Conservation (phyloP, 2,329 filamentous ascomycete species). For the Triangularia verruculosa region DNA sequence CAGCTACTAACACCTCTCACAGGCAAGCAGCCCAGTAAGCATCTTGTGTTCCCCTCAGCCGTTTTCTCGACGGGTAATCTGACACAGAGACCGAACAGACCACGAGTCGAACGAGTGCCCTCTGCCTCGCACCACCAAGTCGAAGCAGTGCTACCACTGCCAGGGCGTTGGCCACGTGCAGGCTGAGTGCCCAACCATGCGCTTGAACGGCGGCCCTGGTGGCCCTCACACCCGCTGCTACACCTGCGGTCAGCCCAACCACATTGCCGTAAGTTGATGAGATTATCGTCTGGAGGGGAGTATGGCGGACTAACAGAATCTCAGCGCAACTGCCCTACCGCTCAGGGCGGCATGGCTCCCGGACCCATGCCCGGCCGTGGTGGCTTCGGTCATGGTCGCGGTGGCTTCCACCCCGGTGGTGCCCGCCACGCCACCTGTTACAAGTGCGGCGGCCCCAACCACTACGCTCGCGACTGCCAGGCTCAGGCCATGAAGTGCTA, state of each 20-base stretch:
- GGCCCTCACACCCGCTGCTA: slow-evolving; percentile 78
- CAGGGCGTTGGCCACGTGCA: slow-evolving; percentile 97
- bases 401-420: slow-evolving; percentile 65
- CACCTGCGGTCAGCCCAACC: slow-evolving; percentile 89
- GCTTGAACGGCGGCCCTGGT: slow-evolving; percentile 77
- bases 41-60: slow-evolving; percentile 45
- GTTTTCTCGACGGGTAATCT: slow-evolving; percentile 1
- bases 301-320: not conserved
- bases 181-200: slow-evolving; percentile 95
- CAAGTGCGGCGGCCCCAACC: slow-evolving; percentile 84
- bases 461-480: slow-evolving; percentile 97
- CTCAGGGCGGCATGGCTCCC: slow-evolving; percentile 65
- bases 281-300: not conserved
- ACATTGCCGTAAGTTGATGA: slow-evolving; percentile 70
- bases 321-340: slow-evolving; percentile 72
- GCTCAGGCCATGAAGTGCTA: slow-evolving; percentile 99
- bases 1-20: slow-evolving; percentile 25
- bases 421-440: slow-evolving; percentile 69
- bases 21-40: slow-evolving; percentile 76
- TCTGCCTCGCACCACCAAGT: slow-evolving; percentile 92
- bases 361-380: slow-evolving; percentile 66
- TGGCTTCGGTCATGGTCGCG: slow-evolving; percentile 64
- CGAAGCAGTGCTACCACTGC: slow-evolving; percentile 99
- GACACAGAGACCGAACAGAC: slow-evolving; percentile 22
- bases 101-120: slow-evolving; percentile 99